These are phyloP conservation scores for Barnettozyma pratensis DNA, from an alignment of 805 yeast species.

Conservation along the genomic window DNA sequence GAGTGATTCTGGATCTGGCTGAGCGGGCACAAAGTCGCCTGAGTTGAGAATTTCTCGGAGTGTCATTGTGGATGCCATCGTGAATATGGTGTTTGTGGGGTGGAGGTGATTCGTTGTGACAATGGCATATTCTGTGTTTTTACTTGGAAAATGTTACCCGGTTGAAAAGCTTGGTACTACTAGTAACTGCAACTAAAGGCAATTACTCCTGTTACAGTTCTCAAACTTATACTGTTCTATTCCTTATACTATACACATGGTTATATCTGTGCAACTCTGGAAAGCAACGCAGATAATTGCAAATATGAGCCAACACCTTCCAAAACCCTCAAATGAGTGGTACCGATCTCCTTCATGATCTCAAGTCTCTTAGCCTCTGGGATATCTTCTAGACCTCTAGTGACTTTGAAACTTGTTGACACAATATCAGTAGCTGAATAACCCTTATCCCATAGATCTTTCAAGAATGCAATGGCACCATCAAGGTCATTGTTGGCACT, in stretches of 20 bases:
- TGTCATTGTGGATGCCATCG: neutral
- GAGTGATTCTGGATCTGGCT: neutral
- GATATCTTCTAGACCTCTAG: constrained; percentile 66
- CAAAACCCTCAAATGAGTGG: constrained; percentile 83
- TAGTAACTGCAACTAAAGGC: too few relatives aligned
- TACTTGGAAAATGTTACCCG: neutral
- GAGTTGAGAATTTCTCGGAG: neutral
- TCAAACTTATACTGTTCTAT: too few relatives aligned
- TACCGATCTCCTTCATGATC: constrained; percentile 80
- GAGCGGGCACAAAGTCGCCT: constrained; percentile 1
- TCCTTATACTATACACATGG: too few relatives aligned
- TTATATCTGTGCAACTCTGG: constrained; percentile 35
- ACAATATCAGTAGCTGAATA: constrained; percentile 92
- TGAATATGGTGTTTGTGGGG: too few relatives aligned
- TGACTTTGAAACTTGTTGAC: constrained; percentile 83
- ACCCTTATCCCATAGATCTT: constrained; percentile 79
- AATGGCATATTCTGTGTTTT: neutral
- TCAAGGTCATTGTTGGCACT: constrained; percentile 48
- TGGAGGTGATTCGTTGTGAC: too few relatives aligned
- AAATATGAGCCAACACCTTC: constrained; percentile 90
- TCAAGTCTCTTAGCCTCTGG: constrained; percentile 68
- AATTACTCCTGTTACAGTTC: too few relatives aligned
- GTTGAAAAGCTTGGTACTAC: neutral
- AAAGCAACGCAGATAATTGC: constrained; percentile 79
- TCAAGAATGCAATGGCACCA: constrained; percentile 57